A percentile compares a stretch with the other conserved stretches of the same genome.
Conservation (phyloP, 306 rosid genomes). For the Sicyos baderoa region DNA sequence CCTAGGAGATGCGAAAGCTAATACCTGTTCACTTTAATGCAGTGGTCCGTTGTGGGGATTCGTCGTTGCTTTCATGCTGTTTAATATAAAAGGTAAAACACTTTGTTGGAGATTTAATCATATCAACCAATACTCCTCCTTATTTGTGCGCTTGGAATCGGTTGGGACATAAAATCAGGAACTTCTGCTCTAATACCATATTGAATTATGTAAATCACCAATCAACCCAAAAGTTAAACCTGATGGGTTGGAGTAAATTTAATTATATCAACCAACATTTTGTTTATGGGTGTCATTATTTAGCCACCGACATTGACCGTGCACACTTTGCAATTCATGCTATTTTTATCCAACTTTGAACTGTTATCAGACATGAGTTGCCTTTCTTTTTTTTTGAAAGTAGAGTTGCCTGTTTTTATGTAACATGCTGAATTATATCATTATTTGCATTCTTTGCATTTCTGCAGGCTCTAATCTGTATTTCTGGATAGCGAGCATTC, state of each 20-base stretch:
- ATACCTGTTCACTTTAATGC: slow-evolving; percentile 26
- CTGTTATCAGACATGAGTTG: neutral
- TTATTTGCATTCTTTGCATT: slow-evolving; percentile 15
- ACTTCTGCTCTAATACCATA: too few species aligned
- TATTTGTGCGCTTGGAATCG: too few species aligned
- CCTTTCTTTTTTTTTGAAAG: neutral
- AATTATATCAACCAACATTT: too few species aligned
- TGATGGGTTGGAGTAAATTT: too few species aligned
- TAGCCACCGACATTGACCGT: too few species aligned
- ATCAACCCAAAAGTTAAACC: too few species aligned
- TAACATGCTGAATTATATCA: neutral
- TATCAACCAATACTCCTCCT: too few species aligned
- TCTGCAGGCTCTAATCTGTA: slow-evolving; percentile 84
- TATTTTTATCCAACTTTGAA: neutral
- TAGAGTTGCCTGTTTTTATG: neutral
- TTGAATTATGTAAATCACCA: too few species aligned
- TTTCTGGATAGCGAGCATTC: slow-evolving; percentile 94
- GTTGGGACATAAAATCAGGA: too few species aligned
- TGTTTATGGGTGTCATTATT: too few species aligned
- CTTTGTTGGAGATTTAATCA: neutral
- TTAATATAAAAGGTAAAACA: slow-evolving; percentile 69
- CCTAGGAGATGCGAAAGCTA: neutral
- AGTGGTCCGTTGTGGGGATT: slow-evolving; percentile 95
- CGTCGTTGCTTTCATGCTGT: slow-evolving; percentile 88
- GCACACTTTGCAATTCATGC: neutral